Evolutionary conservation across 2,329 filamentous ascomycete species (phyloP).

Genomic region (Gaeumannomyces tritici): DNA sequence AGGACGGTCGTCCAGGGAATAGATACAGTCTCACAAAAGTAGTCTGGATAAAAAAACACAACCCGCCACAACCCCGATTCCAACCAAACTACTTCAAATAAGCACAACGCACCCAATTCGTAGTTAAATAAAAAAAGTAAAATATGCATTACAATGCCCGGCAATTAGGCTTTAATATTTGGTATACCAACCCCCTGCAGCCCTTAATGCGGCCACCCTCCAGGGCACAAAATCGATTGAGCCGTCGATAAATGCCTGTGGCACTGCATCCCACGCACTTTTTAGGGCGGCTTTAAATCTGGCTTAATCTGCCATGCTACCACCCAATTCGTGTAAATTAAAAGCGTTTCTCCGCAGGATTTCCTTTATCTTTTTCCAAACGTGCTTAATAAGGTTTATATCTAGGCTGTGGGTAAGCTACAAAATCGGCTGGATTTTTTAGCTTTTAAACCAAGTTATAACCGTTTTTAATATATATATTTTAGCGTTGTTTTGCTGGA

Average conservation of each 20-base stretch:
- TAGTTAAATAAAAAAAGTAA: background rate
- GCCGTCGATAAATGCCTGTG: background rate
- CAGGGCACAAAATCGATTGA: background rate
- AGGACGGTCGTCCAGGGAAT: too few species aligned
- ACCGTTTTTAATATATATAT: too few species aligned
- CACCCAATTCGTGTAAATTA: background rate
- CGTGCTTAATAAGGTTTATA: slow-evolving; percentile 5
- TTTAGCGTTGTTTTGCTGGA: too few species aligned
- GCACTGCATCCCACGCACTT: background rate
- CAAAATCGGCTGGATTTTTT: background rate
- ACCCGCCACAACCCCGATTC: too few species aligned
- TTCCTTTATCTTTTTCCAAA: slow-evolving; percentile 1
- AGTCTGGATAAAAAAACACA: too few species aligned
- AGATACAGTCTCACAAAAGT: too few species aligned
- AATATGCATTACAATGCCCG: background rate
- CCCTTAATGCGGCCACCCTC: background rate
- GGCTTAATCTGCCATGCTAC: background rate
- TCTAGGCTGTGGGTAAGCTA: slow-evolving; percentile 1
- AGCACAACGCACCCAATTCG: too few species aligned
- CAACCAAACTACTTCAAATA: too few species aligned
- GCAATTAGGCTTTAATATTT: background rate
- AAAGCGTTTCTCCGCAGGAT: slow-evolving; percentile 1
- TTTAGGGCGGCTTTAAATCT: background rate
- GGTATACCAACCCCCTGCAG: background rate
- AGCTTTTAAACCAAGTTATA: background rate